Base-by-base conservation (phyloP, 2,329 filamentous ascomycete species). In the Neonectria coccinea region DNA sequence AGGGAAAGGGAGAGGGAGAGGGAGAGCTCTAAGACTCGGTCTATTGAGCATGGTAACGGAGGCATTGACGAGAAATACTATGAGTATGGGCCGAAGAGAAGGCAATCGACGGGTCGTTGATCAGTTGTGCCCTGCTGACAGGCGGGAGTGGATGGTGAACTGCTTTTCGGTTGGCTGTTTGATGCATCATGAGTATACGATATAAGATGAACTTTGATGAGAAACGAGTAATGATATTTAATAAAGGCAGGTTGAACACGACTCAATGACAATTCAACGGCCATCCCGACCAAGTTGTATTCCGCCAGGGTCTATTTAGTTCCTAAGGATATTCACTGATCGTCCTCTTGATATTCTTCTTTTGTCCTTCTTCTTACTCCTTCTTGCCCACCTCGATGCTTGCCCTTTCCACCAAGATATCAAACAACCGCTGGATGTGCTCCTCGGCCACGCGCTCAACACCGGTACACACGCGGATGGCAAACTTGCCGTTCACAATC, bases 401-500 rank as follows among this genome's bases (percentile, higher is more conserved):
- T 0, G 90, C 86, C 16, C 83, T 84, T 67, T 84, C 79, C 2
- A 94, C 88, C 41, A 97, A 76, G 59, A 92, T 86, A 14, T 92
- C 87, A 82, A 97, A 97, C 1, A 94, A 89, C 66, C 84, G 84
- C 65, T 88, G 83, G 4, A 97, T 80, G 77, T 93, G 91, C 79
- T 92, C 90, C 76, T 95, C 89, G 0, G 90, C 88, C 44, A 87
- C 82, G 25, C 86, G 82, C 71, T 91, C 92, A n/a, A 75, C 77
- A 1, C 87, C 90, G 61, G 92, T 93, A 22, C 95, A 91, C 41
- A 97, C 88, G 0, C 95, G 85, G 65, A 98, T 97, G 2, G 91
- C 90, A 77, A 93, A 93, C 20, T 89, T 83, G 1, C 89, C 91
- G 9, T 87, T 88, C 12, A 97, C 84, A 5, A 93, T 86, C 1